Evolutionary conservation across 306 rosid genomes (phyloP), one percentile per base, ranked within the genome.

Genomic region (Acmispon strigosus): DNA sequence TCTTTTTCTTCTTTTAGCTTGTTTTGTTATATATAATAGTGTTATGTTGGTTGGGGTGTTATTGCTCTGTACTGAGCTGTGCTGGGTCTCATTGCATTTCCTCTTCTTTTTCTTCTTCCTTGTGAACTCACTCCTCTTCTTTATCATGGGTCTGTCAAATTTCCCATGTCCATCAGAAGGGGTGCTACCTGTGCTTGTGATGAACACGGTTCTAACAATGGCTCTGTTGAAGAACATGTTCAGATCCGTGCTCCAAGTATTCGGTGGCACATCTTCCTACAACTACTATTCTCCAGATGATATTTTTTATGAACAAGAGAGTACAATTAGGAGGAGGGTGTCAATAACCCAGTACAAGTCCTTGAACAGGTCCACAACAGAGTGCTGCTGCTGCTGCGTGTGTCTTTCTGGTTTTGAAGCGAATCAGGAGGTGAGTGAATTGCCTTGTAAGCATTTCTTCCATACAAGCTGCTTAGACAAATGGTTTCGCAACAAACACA

Each of bases 371-470:
- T 13, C 36, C 10, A 16, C 48, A 59, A 51, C 45, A 8, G 88
- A 85, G 82, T 90, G 3, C 2, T 22, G 24, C 24, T 22, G 32
- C 32, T 27, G 98, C 15, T 87, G 94, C 55, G 98, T 90, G 4
- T 93, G 98, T 80, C 78, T 93, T 0, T 82, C 72, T 73, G 70
- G 88, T 12, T 93, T 93, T 67, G 87, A 93, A 70, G 88, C 64
- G 3, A 87, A 87, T 6, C 83, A 93, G 18, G 92, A 88, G 82
- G 93, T 88, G 12, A 93, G 92, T 53, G 87, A 87, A 66, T 84
- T 90, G 79, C 78, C 92, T 56, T 90, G 97, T 78, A 85, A 87
- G 74, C 97, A 93, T 64, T 87, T 87, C 76, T 93, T 90, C 80
- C 97, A 90, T 68, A 85, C 72, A 77, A 57, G n/a, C 6, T 90